A percentile compares a stretch with the other conserved stretches of the same genome.
Evolutionary conservation across 140 eudicot genomes (phyloP).

Genomic region (Cichorium intybus): DNA sequence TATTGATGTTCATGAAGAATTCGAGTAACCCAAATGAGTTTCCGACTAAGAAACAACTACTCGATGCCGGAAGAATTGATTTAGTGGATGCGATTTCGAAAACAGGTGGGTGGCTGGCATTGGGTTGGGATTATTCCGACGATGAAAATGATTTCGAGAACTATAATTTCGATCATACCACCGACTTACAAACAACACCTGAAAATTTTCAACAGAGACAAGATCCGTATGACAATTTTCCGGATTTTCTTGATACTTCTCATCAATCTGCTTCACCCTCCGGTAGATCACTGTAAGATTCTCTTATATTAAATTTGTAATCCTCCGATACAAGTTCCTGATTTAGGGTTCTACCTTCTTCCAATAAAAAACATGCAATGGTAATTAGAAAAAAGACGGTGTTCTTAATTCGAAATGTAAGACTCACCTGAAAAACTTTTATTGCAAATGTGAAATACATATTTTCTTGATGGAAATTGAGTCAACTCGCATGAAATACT

Average conservation of each 20-base stretch:
- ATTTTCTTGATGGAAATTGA: neutral
- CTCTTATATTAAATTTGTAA: neutral
- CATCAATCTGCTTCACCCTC: slow-evolving; percentile 42
- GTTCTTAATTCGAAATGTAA: neutral
- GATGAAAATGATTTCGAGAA: slow-evolving; percentile 23
- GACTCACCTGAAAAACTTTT: neutral
- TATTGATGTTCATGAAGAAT: slow-evolving; percentile 68
- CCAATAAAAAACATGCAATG: neutral
- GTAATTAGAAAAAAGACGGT: neutral
- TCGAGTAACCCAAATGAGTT: slow-evolving; percentile 69
- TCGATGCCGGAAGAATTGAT: slow-evolving; percentile 64
- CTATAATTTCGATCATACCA: slow-evolving; percentile 9
- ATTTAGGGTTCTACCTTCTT: slow-evolving; percentile 13
- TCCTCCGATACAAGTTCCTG: neutral
- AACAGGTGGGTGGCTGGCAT: slow-evolving; percentile 77
- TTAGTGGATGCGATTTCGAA: slow-evolving; percentile 62
- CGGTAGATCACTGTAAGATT: slow-evolving; percentile 70
- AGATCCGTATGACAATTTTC: neutral
- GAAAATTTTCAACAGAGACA: slow-evolving; percentile 25
- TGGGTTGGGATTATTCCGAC: slow-evolving; percentile 70
- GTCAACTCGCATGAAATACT: neutral
- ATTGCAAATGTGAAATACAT: too few relatives aligned
- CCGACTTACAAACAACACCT: slow-evolving; percentile 29
- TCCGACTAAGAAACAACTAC: slow-evolving; percentile 61
- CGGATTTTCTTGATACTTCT: slow-evolving; percentile 29